phyloP scores from a whole-genome alignment of 1,284 basidiomycete species.

The Vanrija sp. region DNA sequence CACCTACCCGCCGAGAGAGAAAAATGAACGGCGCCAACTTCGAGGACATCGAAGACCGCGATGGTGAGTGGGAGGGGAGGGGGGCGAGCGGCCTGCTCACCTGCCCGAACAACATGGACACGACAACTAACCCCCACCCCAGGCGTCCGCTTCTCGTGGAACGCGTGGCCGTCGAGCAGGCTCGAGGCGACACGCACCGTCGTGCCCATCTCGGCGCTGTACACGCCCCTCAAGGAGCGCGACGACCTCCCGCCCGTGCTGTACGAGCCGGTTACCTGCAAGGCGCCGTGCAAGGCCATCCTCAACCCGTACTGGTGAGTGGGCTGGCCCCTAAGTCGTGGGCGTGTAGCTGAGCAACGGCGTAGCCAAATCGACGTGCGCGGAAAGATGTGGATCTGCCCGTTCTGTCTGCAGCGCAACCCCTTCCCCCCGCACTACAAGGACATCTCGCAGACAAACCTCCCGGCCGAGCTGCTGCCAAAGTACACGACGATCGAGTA shows the following conservation, averaged over 20 bases:
- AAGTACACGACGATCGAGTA: slow-evolving; percentile 99
- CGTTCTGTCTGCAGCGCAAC: slow-evolving; percentile 94
- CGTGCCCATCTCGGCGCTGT: slow-evolving; percentile 95
- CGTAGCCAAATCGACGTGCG: slow-evolving; percentile 93
- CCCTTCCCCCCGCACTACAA: slow-evolving; percentile 99
- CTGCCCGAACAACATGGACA: not conserved
- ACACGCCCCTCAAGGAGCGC: slow-evolving; percentile 91
- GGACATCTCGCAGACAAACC: slow-evolving; percentile 94
- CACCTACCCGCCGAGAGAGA: not conserved
- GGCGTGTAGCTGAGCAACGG: not conserved
- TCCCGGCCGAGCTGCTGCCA: slow-evolving; percentile 90
- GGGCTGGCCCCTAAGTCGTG: not conserved
- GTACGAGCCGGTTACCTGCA: slow-evolving; percentile 98
- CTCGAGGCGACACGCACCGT: slow-evolving; percentile 98
- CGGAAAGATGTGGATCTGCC: slow-evolving; percentile 98
- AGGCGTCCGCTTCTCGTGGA: slow-evolving; percentile 94
- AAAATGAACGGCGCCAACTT: slow-evolving; percentile 46
- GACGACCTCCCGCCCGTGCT: slow-evolving; percentile 94
- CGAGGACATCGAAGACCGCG: slow-evolving; percentile 60
- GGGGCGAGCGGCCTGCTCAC: too few species aligned
- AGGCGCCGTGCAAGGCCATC: slow-evolving; percentile 93
- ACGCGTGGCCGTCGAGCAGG: slow-evolving; percentile 95
- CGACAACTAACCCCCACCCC: slow-evolving; percentile 1
- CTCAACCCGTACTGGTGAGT: slow-evolving; percentile 93
- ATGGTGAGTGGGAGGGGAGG: slow-evolving; percentile 50